Evolutionary conservation across 305 asterid genomes (phyloP).

Genomic region (Fraxinus sp.): DNA sequence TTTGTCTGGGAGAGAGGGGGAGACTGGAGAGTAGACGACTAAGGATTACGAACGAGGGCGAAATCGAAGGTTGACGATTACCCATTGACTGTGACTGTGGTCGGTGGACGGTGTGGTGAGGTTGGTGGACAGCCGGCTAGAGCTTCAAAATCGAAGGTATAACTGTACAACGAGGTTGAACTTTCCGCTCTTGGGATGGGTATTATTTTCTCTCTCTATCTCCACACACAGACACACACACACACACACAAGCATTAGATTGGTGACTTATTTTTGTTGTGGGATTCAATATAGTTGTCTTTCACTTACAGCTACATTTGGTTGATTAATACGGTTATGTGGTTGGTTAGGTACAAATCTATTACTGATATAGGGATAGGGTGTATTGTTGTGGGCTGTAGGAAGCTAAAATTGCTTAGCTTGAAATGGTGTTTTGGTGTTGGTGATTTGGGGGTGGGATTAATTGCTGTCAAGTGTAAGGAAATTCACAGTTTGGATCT

Average conservation of each 20-base stretch:
- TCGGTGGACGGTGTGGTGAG: too few species aligned
- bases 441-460: conserved; percentile 81
- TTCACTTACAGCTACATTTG: neutral
- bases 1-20: too few species aligned
- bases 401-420: conserved; percentile 68
- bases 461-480: conserved; percentile 79
- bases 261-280: neutral
- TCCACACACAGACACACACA: neutral
- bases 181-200: conserved; percentile 48
- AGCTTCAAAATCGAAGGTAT: too few species aligned
- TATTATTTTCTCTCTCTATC: neutral
- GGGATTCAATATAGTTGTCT: neutral
- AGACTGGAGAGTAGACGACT: too few species aligned
- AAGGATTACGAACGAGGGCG: too few species aligned
- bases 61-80: too few species aligned
- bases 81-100: too few species aligned
- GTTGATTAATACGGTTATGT: conserved; percentile 19
- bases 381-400: conserved; percentile 85
- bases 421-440: conserved; percentile 88
- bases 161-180: conserved; percentile 30
- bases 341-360: conserved; percentile 68
- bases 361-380: conserved; percentile 86
- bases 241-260: neutral
- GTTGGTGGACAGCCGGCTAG: too few species aligned
- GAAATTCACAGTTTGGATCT: conserved; percentile 76